These are phyloP conservation scores for Cyclotella atomus DNA, from an alignment of 108 stramenopile species.

Conservation along the genomic window DNA sequence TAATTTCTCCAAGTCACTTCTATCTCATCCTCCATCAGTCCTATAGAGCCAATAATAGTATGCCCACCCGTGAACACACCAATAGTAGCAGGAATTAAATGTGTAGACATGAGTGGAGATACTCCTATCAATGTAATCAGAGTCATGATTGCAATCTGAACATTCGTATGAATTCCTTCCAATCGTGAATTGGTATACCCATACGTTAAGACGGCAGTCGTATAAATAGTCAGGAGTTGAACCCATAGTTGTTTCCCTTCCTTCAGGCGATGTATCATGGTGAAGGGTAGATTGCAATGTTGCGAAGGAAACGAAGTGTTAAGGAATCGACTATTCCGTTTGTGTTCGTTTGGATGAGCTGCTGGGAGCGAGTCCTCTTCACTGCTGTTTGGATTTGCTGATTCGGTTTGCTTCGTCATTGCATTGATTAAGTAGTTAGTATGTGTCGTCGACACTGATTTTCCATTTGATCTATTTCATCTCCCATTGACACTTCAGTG, in stretches of 20 bases:
- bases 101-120: constrained; percentile 35
- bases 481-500: no score
- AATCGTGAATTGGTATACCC: constrained; percentile 36
- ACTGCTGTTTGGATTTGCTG: constrained; percentile 1
- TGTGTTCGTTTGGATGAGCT: not conserved
- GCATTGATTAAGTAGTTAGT: not conserved
- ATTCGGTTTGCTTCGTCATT: no score
- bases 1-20: constrained; percentile 18
- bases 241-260: constrained; percentile 44
- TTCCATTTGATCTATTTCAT: no score
- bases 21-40: constrained; percentile 3
- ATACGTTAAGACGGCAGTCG: constrained; percentile 44
- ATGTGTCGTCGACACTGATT: no score
- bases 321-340: not conserved
- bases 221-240: constrained; percentile 34
- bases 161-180: constrained; percentile 20
- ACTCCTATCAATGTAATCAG: constrained; percentile 49
- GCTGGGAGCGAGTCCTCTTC: not conserved
- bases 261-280: not conserved
- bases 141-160: constrained; percentile 60
- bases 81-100: constrained; percentile 43
- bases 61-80: constrained; percentile 62
- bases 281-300: not conserved
- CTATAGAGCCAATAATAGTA: constrained; percentile 48
- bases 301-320: no score